Evolutionary conservation across 148 eudicot species (phyloP), one percentile per base, ranked within the genome.

Genomic region (Rhododendron griersonianum): DNA sequence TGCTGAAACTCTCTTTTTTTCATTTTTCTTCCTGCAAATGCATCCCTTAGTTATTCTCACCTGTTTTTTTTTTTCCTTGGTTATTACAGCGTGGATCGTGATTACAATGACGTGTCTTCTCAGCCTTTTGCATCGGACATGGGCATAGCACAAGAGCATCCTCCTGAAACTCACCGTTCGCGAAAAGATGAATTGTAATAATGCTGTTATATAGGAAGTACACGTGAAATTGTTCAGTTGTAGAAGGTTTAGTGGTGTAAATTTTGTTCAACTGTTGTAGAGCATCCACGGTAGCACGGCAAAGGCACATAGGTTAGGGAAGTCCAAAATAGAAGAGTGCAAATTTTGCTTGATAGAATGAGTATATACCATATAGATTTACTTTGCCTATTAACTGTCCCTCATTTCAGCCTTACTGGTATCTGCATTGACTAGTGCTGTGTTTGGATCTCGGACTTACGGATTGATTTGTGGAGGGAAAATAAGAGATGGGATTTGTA

Each of bases 1-100:
- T 94, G 91, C 90, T 88, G 91, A 92, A 85, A 80, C 57, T 57
- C 19, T 53, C 59, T 15, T 59, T 88, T 84, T 87, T 84, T 18
- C 82, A 81, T 77, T 80, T 85, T 45, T 21, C 85, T 85, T 77
- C 65, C 82, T 82, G 51, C 51, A 81, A 78, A 83, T 57, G 85
- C 19, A 80, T 78, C 55, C 57, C 83, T 74, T 59, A 80, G 30
- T 55, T 86, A 85, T 84, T 79, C 91, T 91, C 76, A 91, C 82
- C 80, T 21, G 50, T 69, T 67, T 88, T 83, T 80, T 78, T 2
- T 74, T 89, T 85, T 82, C 55, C 87, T 80, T 88, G 23, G 88
- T 86, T 74, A 45, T 90, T 86, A 85, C 94, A 93, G 97, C 80
- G 3, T 87, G 84, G 90, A 87, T 89, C 88, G 87, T 79, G 91